Percentiles rank a stretch among this genome's conserved stretches.
These are phyloP conservation scores for Strobilomyces dryophilus DNA, from an alignment of 768 basidiomycete genomes.

Conservation along the genomic window DNA sequence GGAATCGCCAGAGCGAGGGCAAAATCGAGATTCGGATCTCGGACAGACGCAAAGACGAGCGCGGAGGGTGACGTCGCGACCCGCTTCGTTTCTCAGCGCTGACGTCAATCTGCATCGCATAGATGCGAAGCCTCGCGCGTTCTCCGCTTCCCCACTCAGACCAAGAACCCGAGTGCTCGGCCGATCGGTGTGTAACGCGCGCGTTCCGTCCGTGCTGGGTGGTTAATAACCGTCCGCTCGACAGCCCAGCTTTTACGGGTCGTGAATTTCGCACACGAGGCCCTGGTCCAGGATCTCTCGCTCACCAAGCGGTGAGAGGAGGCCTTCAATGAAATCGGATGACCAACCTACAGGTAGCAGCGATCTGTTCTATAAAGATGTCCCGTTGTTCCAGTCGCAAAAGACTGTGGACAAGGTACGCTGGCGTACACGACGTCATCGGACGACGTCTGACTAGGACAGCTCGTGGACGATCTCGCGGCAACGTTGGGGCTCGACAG, in stretches of 20 bases:
- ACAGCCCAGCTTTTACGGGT: conserved; percentile 68
- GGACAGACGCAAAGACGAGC: conserved; percentile 32
- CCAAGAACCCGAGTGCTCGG: conserved; percentile 33
- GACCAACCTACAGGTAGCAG: conserved; percentile 35
- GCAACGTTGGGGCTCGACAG: conserved; percentile 74
- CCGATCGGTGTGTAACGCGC: conserved; percentile 36
- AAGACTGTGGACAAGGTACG: conserved; percentile 71
- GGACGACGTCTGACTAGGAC: background rate
- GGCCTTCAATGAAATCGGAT: conserved; percentile 6
- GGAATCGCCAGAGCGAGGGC: conserved; percentile 1
- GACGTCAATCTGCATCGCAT: background rate
- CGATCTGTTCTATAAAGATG: conserved; percentile 87
- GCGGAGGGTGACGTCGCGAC: conserved; percentile 24
- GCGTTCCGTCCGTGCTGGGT: background rate
- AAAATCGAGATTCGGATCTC: conserved; percentile 34
- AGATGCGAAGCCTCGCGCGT: conserved; percentile 18
- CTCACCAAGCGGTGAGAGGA: conserved; percentile 59
- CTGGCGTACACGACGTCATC: background rate
- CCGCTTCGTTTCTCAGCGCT: conserved; percentile 3
- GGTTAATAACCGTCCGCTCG: background rate
- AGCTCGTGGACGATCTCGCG: conserved; percentile 89
- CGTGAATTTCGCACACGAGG: conserved; percentile 67
- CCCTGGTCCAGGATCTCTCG: conserved; percentile 49
- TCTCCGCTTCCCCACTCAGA: conserved; percentile 36
- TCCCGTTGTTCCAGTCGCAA: conserved; percentile 73